Base-by-base conservation (phyloP, 768 basidiomycete species). In the Tulasnella sp. region DNA sequence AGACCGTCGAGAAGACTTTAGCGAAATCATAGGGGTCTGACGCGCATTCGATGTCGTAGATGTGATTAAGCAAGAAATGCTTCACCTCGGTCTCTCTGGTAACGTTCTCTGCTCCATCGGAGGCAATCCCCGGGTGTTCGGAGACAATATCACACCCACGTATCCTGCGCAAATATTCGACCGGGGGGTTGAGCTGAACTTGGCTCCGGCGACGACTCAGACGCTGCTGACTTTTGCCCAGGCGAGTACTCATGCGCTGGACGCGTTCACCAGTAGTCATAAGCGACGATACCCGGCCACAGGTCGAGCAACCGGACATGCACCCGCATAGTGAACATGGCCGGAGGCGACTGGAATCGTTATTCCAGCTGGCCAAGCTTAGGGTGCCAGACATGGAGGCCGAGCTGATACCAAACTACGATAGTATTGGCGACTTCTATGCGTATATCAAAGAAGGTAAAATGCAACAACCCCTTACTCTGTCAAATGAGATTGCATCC, bases 91-190 rank as follows among this genome's bases (percentile, higher is more conserved):
- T 17, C 27, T 52, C 17, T 29, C 50, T 5, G 50, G 50, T 12
- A 52, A 52, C 31, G 29, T 52, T 35, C 37, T 40, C 37, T 52
- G 50, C 36, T 34, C 50, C 6, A 52, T 52, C 19, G 50, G 34
- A 6, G 50, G 37, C 6, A 52, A 5, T 5, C 50, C 50, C 4
- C 12, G 36, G 6, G 34, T 52, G 12, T 52, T 36, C 27, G 34
- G 37, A 4, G 4, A 8, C 5, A 19, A 35, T 12, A n/a, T 6
- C 21, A 36, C 37, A 4, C 50, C 50, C 37, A 6, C 19, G n/a
- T 52, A 52, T 21, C 50, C 50, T 6, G 7, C 6, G 12, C n/a
- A 52, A n/a, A 52, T 52, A 15, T 36, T 52, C 50, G n/a, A 52
- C 50, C 19, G 29, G 12, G 32, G 15, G 5, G 32, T 36, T 29